Percentiles rank a stretch among this genome's conserved stretches.
phyloP scores from a whole-genome alignment of 176 grass and related monocot species.

The Oryza punctata region DNA sequence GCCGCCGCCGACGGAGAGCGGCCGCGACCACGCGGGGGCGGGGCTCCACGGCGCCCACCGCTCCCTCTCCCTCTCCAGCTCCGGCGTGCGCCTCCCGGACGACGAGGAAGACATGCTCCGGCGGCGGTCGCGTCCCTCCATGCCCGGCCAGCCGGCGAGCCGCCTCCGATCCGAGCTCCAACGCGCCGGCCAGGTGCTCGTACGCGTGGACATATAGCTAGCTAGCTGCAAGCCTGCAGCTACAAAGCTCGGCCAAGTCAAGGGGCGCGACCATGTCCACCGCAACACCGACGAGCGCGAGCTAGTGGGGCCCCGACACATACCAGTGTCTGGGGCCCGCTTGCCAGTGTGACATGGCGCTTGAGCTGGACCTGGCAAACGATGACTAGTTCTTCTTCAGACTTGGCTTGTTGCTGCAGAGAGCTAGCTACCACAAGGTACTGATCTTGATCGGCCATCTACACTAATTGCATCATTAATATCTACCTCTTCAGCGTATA shows the following conservation, averaged over 20 bases:
- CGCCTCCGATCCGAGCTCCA: background rate
- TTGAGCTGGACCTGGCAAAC: slow-evolving; percentile 1
- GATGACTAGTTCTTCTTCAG: background rate
- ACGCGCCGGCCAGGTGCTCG: background rate
- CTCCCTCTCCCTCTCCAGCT: slow-evolving; percentile 18
- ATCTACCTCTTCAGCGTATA: background rate
- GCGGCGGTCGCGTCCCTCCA: slow-evolving; percentile 40
- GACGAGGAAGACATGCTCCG: slow-evolving; percentile 27
- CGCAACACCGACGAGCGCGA: background rate
- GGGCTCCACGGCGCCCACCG: slow-evolving; percentile 23
- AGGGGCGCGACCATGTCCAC: slow-evolving; percentile 26
- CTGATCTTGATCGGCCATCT: background rate
- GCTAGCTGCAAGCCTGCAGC: too few species aligned
- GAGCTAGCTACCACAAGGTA: background rate
- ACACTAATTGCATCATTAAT: background rate
- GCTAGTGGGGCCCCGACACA: too few species aligned
- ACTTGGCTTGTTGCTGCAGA: background rate
- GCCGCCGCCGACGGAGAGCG: slow-evolving; percentile 37
- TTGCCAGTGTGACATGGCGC: background rate
- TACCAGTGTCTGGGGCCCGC: background rate
- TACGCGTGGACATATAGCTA: background rate
- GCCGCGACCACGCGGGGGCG: slow-evolving; percentile 37
- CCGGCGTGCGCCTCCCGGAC: background rate
- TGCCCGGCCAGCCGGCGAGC: background rate
- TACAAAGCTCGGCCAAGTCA: background rate